Base-by-base conservation (phyloP, 495 filamentous ascomycete species). In the Daldinia caldariorum region DNA sequence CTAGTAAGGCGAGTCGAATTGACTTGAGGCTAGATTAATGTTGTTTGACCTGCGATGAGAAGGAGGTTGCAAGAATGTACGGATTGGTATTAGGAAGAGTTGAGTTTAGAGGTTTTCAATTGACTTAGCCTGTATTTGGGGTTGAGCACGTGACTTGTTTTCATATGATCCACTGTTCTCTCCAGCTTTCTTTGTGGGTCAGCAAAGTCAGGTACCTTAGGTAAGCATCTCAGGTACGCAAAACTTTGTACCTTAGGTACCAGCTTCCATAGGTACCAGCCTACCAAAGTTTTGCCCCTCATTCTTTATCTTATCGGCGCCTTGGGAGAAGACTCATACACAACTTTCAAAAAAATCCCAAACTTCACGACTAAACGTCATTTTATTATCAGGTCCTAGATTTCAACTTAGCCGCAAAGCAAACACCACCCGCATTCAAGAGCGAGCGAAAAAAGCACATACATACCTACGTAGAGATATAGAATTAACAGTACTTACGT, bases 341-440 rank as follows among this genome's bases (percentile, higher is more conserved):
- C 71, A 74, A 67, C 64, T 67, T 61, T 61, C 39, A 32, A 69
- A 66, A 70, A 74, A 71, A 74, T 68, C 60, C 56, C 60, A 67
- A 74, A 70, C 61, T 53, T 37, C 20, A 38, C 63, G 16, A 38
- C 63, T 43, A 66, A 66, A 70, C 71, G 67, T 70, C 71, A 71
- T 71, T 63, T 67, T 20, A 1, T 67, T 20, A 1, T 49, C n/a
- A 41, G 53, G 41, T 37, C 32, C 37, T 22, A 56, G 13, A 34
- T 56, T 37, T 56, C 29, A 3, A 56, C 31, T 32, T 32, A 53
- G 14, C 26, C 22, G 2, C 8, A 22, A 0, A 31, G 49, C 26
- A 41, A 39, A 12, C 18, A 14, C 16, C 18, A 14, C 16, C 16
- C 18, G 31, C 26, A 59, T 45, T 4, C 4, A 43, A 29, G 38